Percentiles rank a stretch among this genome's conserved stretches.
Evolutionary conservation across 108 stramenopile genomes (phyloP).

Genomic region (Skeletonema menzelii): DNA sequence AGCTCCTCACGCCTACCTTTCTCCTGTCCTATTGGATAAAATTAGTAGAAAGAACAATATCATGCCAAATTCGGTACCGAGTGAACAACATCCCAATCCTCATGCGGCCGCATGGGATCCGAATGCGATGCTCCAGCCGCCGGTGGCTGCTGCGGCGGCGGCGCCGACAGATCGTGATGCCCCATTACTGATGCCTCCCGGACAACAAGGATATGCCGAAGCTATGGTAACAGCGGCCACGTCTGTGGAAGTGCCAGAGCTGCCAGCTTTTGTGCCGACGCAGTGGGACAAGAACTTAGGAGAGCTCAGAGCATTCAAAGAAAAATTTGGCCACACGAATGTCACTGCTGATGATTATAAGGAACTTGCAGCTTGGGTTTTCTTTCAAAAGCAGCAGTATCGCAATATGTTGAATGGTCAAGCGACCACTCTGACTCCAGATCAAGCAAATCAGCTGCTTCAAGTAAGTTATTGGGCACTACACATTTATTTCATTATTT

Average conservation of each 20-base stretch:
- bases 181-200: neutral
- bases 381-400: slow-evolving; percentile 39
- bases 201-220: neutral
- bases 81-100: neutral
- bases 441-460: slow-evolving; percentile 20
- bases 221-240: neutral
- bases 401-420: slow-evolving; percentile 20
- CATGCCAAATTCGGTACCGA: neutral
- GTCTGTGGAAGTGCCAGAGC: neutral
- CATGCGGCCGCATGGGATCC: neutral
- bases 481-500: neutral
- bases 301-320: slow-evolving; percentile 30
- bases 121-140: neutral
- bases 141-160: neutral
- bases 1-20: neutral
- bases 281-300: neutral
- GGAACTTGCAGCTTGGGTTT: slow-evolving; percentile 10
- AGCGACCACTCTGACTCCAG: slow-evolving; percentile 22
- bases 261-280: neutral
- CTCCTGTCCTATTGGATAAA: neutral
- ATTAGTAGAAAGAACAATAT: neutral
- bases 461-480: slow-evolving; percentile 1
- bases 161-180: neutral
- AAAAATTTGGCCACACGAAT: slow-evolving; percentile 24
- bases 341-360: slow-evolving; percentile 11